Evolutionary conservation across 2,329 filamentous ascomycete species (phyloP), one percentile per base, ranked within the genome.

Genomic region (Botryotinia calthae): DNA sequence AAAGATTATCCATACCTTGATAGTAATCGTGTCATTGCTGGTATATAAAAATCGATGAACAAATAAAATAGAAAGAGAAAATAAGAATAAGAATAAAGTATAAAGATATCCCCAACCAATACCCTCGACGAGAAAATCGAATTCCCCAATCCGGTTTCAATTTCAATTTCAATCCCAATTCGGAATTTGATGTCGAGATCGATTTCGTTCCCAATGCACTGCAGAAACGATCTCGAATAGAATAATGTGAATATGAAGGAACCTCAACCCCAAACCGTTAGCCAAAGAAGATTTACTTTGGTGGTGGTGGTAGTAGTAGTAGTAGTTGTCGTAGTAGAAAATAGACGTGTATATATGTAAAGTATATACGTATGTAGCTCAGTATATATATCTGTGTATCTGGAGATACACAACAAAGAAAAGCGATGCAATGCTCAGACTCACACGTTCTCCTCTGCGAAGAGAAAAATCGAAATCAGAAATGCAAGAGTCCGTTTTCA

Each of bases 11-110:
- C 59, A 28, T 63, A 63, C 61, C 61, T 42, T 10, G 61, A 63
- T 63, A 40, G 40, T 63, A 63, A 63, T 28, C 61, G 37, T 31
- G 61, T 28, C 61, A 63, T 63, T 63, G 61, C 37, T 63, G 8
- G 4, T 63, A 40, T 22, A 37, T 48, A 14, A 12, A 54, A 51
- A 54, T n/a, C 25, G 10, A n/a, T n/a, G 12, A 54, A 16, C 25
- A 54, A 14, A 54, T 4, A n/a, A n/a, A n/a, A n/a, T 7, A 14
- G 14, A 51, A 54, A n/a, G 16, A 14, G 14, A 12, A 8, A 14
- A n/a, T n/a, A n/a, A n/a, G 9, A 54, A 6, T 14, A n/a, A 4
- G 42, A 20, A 44, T 44, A 20, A n/a, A 4, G 42, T 6, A 44
- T 44, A 20, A 7, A 25, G 25, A n/a, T n/a, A 14, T 51, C 22